These are phyloP conservation scores for Suillus decipiens DNA, from an alignment of 768 basidiomycete genomes.

Conservation along the genomic window DNA sequence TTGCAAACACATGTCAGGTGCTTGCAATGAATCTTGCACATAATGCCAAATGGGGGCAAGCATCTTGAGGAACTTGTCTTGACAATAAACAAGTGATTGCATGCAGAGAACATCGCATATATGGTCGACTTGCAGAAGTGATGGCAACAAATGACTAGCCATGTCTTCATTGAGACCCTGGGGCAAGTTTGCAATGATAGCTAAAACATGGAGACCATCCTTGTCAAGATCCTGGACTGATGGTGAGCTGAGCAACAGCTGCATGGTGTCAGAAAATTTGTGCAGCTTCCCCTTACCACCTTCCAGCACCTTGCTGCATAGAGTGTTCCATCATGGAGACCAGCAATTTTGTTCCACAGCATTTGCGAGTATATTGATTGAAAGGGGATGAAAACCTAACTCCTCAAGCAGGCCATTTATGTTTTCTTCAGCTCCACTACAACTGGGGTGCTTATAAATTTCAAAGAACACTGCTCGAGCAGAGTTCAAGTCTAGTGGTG, in stretches of 20 bases:
- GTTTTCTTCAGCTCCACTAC: not conserved
- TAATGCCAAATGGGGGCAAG: conserved; percentile 1
- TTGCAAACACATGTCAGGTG: not conserved
- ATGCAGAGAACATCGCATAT: conserved; percentile 1
- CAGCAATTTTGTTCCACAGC: conserved; percentile 5
- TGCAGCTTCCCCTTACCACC: not conserved
- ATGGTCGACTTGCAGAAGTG: not conserved
- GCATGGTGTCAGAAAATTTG: not conserved
- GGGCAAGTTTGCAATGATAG: conserved; percentile 1
- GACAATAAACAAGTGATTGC: not conserved
- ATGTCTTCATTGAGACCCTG: conserved; percentile 1
- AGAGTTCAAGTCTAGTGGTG: not conserved
- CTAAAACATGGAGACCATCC: conserved; percentile 1
- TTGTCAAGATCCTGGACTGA: not conserved
- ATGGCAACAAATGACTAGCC: not conserved
- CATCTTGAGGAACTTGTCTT: not conserved
- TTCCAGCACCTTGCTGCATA: not conserved
- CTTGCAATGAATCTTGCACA: conserved; percentile 2
- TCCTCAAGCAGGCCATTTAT: conserved; percentile 1
- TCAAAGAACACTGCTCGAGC: not conserved
- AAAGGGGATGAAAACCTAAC: not conserved
- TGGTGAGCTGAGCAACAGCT: conserved; percentile 1
- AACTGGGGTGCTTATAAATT: not conserved
- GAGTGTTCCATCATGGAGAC: conserved; percentile 2
- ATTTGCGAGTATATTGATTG: conserved; percentile 3